Percentiles rank a stretch among this genome's conserved stretches.
Evolutionary conservation across 2,329 filamentous ascomycete genomes (phyloP).

Genomic region (Didymella lethalis): DNA sequence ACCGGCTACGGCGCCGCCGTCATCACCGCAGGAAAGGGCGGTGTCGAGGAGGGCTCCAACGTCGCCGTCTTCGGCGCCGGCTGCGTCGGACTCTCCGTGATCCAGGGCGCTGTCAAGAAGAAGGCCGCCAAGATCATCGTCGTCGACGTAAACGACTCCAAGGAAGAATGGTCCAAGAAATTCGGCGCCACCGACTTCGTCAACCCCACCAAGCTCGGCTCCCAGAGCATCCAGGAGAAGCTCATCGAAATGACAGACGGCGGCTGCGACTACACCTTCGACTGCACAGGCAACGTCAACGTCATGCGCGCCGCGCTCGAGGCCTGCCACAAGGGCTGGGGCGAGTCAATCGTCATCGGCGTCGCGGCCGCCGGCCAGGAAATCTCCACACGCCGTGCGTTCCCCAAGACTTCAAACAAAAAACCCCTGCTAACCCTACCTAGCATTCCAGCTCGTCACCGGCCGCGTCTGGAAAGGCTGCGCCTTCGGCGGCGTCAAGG

Average conservation of each 20-base stretch:
- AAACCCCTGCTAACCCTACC: conserved; percentile 13
- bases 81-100: conserved; percentile 93
- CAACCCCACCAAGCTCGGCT: conserved; percentile 75
- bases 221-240: conserved; percentile 86
- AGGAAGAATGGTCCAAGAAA: conserved; percentile 91
- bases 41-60: conserved; percentile 85
- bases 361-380: conserved; percentile 96
- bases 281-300: conserved; percentile 96
- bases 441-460: conserved; percentile 98
- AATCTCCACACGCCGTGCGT: conserved; percentile 90
- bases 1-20: conserved; percentile 96
- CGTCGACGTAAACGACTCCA: conserved; percentile 82
- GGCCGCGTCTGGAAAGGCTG: conserved; percentile 98
- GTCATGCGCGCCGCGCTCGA: conserved; percentile 97
- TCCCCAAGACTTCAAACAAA: no score
- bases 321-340: conserved; percentile 99
- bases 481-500: conserved; percentile 98
- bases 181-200: conserved; percentile 98
- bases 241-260: conserved; percentile 98
- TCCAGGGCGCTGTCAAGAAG: conserved; percentile 90
- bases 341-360: conserved; percentile 96
- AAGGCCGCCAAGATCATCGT: conserved; percentile 80
- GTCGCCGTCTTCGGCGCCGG: conserved; percentile 94
- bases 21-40: conserved; percentile 76
- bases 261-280: conserved; percentile 98